These are phyloP conservation scores for Schizosaccharomyces osmophilus DNA, from an alignment of 805 yeast species.

Conservation along the genomic window DNA sequence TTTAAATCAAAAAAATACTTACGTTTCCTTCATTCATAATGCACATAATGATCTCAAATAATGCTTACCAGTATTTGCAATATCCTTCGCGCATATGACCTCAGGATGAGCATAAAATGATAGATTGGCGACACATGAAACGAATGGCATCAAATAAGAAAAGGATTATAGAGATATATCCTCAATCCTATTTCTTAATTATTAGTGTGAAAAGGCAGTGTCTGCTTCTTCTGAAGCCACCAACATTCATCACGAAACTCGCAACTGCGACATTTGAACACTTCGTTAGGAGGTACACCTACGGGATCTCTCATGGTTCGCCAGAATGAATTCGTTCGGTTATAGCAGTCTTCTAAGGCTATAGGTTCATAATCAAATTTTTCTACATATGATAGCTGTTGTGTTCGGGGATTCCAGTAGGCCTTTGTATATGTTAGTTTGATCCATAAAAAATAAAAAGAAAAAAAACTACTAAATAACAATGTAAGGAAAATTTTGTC, in stretches of 20 bases:
- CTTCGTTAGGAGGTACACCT: neutral
- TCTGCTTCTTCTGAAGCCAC: neutral
- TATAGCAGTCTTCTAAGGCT: neutral
- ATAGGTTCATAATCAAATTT: neutral
- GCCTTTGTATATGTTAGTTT: neutral
- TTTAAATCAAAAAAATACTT: too few species aligned
- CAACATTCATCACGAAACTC: neutral
- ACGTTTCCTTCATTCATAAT: too few species aligned
- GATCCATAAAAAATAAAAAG: neutral
- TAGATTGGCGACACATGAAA: too few species aligned
- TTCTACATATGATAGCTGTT: neutral
- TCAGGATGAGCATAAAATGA: too few species aligned
- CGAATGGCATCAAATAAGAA: neutral
- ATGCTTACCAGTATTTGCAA: neutral
- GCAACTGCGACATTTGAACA: neutral
- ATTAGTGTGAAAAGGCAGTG: neutral
- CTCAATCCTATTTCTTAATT: neutral
- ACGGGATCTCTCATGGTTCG: neutral
- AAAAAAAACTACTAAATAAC: neutral
- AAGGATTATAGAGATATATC: neutral
- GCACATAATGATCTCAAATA: too few species aligned
- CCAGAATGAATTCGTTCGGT: neutral
- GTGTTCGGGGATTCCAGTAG: neutral
- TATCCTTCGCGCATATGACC: too few species aligned
- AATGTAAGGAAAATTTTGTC: neutral